A percentile compares a stretch with the other conserved stretches of the same genome.
Evolutionary conservation across 2,329 filamentous ascomycete genomes (phyloP).

Genomic region (Fusarium palustre): DNA sequence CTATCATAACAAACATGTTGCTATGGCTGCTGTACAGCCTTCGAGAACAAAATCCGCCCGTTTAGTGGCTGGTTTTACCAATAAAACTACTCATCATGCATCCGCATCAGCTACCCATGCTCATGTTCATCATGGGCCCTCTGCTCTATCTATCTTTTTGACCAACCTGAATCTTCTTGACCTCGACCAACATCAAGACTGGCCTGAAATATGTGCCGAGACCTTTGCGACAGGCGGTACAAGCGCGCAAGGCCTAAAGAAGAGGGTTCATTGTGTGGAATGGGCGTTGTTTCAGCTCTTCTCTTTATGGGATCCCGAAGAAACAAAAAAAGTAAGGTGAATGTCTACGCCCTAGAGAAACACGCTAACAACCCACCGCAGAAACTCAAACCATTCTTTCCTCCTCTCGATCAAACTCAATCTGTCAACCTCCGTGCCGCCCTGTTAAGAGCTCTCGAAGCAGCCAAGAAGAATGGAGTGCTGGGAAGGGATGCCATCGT

Average conservation of each 20-base stretch:
- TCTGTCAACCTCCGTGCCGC: conserved; percentile 90
- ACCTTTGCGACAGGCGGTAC: conserved; percentile 75
- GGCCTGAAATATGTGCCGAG: conserved; percentile 78
- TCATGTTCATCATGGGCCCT: conserved; percentile 36
- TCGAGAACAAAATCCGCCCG: conserved; percentile 46
- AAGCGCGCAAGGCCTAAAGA: conserved; percentile 79
- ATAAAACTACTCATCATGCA: conserved; percentile 32
- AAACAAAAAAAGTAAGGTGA: conserved; percentile 74
- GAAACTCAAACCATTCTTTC: conserved; percentile 93
- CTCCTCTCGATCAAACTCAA: conserved; percentile 88
- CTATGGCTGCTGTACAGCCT: conserved; percentile 45
- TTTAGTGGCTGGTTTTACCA: conserved; percentile 44
- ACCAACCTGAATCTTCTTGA: conserved; percentile 87
- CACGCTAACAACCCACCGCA: conserved; percentile 52
- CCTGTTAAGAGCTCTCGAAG: conserved; percentile 82
- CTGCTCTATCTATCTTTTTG: conserved; percentile 68
- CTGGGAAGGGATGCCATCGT: conserved; percentile 83
- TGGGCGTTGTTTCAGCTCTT: conserved; percentile 94
- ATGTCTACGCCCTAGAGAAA: background rate
- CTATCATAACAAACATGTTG: conserved; percentile 33
- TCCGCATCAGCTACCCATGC: conserved; percentile 7
- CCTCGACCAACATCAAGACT: conserved; percentile 80
- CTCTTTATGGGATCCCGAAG: conserved; percentile 81
- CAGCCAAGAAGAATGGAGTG: conserved; percentile 87
- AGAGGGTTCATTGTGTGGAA: conserved; percentile 83